Base-by-base conservation (phyloP, 208 protist species). In the Herpetomonas tarakana region DNA sequence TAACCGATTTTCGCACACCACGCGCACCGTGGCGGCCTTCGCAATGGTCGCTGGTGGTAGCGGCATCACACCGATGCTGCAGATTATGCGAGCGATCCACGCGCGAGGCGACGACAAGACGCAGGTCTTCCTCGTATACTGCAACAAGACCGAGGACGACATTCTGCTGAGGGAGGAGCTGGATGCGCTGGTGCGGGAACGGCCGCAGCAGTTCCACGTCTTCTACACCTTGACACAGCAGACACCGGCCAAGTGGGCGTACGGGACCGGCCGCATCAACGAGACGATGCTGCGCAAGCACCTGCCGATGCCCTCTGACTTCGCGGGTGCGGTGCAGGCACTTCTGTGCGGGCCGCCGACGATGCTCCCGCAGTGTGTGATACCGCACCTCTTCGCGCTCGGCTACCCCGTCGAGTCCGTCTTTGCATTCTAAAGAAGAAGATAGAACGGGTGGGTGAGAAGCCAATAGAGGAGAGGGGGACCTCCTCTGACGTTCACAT, bases 31-130 rank as follows among this genome's bases (percentile, higher is more conserved):
- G 21, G 72, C 78, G 47, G 74, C 74, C 29, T 86, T 84, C 58
- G 76, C 76, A 1, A 86, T 88, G 53, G 59, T 93, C 18, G 83
- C 82, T 7, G 89, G 89, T 29, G 89, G 94, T 53, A 93, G 88
- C 1, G 94, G 94, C 45, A 96, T 98, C 71, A 98, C 94, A 14
- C 94, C 94, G 0, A 88, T 96, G 52, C 58, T 95, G 31, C 94
- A 98, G 78, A 69, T 98, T 29, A 93, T 97, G 24, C 72, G 76
- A 26, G 88, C 88, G 30, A 92, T 96, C 54, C 55, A 83, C 25
- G 81, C 85, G 68, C 56, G 74, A 29, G 69, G 66, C 22, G 46
- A 74, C 28, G 91, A 97, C 72, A 76, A 64, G 49, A 97, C 92
- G 9, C 63, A 88, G 56, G 65, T 97, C 16, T 86, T 64, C 44